These are phyloP conservation scores for Colletotrichum spaethianum DNA, from an alignment of 2,329 filamentous ascomycete genomes.

Conservation along the genomic window DNA sequence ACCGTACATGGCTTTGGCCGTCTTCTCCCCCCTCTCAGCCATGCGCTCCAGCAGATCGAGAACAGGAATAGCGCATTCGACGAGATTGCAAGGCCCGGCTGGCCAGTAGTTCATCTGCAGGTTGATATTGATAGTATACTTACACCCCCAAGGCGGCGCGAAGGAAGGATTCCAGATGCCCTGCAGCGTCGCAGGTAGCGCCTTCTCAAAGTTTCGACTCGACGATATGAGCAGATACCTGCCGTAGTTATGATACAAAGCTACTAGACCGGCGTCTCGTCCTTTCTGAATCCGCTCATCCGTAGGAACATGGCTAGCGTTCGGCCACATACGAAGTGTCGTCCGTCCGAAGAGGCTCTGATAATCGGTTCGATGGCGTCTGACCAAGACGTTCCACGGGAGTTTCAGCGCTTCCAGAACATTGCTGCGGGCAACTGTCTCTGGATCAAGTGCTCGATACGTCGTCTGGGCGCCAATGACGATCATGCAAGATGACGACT, in stretches of 20 bases:
- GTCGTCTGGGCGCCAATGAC: slow-evolving; percentile 57
- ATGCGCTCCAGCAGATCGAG: slow-evolving; percentile 53
- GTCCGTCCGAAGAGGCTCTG: slow-evolving; percentile 44
- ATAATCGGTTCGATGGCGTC: slow-evolving; percentile 44
- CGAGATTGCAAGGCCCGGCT: slow-evolving; percentile 36
- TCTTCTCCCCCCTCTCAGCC: slow-evolving; percentile 49
- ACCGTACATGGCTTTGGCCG: slow-evolving; percentile 51
- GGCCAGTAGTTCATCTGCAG: slow-evolving; percentile 60
- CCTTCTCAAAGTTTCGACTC: slow-evolving; percentile 33
- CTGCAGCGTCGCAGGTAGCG: slow-evolving; percentile 59
- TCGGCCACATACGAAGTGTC: slow-evolving; percentile 45
- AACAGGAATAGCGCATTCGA: slow-evolving; percentile 34
- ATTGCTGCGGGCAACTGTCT: slow-evolving; percentile 46
- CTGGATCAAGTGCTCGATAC: slow-evolving; percentile 51
- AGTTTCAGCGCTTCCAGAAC: slow-evolving; percentile 43
- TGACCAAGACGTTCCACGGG: slow-evolving; percentile 42
- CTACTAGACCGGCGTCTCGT: slow-evolving; percentile 45
- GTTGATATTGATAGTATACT: slow-evolving; percentile 62
- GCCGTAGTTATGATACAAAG: slow-evolving; percentile 42
- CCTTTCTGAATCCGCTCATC: slow-evolving; percentile 40
- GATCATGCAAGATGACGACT: slow-evolving; percentile 52
- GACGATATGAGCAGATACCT: slow-evolving; percentile 43
- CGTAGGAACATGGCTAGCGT: slow-evolving; percentile 43
- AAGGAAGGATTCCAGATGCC: slow-evolving; percentile 60
- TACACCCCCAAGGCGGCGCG: slow-evolving; percentile 57